These are phyloP conservation scores for Capillidium rhysosporum DNA, from an alignment of 371 early-diverging fungal genomes.

Conservation along the genomic window DNA sequence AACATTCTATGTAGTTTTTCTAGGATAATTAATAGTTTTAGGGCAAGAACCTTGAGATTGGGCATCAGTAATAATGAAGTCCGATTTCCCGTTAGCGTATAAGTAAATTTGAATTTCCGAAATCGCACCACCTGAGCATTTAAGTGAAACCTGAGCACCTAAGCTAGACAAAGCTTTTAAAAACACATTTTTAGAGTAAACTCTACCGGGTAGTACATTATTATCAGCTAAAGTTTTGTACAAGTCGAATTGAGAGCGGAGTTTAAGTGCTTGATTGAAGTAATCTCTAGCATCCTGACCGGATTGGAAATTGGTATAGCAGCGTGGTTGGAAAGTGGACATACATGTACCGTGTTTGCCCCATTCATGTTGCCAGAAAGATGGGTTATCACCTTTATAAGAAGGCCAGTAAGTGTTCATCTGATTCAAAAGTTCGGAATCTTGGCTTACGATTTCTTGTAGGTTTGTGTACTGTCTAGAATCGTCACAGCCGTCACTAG, in stretches of 20 bases:
- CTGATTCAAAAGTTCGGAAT: slow-evolving; percentile 18
- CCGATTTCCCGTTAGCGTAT: slow-evolving; percentile 13
- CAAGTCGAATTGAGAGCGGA: slow-evolving; percentile 33
- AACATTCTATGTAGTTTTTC: neutral
- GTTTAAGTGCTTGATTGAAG: slow-evolving; percentile 24
- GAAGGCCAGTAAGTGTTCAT: slow-evolving; percentile 59
- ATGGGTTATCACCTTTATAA: slow-evolving; percentile 27
- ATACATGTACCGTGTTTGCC: slow-evolving; percentile 65
- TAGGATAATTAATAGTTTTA: neutral
- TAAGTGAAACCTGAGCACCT: slow-evolving; percentile 21
- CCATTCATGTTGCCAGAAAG: slow-evolving; percentile 43
- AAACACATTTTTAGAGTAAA: slow-evolving; percentile 22
- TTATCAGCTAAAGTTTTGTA: slow-evolving; percentile 24
- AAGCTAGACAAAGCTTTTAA: slow-evolving; percentile 24
- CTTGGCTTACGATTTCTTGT: slow-evolving; percentile 16
- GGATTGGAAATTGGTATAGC: slow-evolving; percentile 18
- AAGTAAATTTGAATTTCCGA: slow-evolving; percentile 17
- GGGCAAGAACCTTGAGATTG: neutral
- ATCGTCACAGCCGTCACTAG: slow-evolving; percentile 39
- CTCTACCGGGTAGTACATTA: slow-evolving; percentile 39
- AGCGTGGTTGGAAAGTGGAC: slow-evolving; percentile 32
- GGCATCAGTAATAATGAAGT: slow-evolving; percentile 9
- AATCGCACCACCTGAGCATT: slow-evolving; percentile 16
- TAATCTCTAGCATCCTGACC: slow-evolving; percentile 33
- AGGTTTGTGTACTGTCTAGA: slow-evolving; percentile 27